Evolutionary conservation across 352 stramenopile species (phyloP), one percentile per base, ranked within the genome.

Genomic region (Globisporangium splendens): DNA sequence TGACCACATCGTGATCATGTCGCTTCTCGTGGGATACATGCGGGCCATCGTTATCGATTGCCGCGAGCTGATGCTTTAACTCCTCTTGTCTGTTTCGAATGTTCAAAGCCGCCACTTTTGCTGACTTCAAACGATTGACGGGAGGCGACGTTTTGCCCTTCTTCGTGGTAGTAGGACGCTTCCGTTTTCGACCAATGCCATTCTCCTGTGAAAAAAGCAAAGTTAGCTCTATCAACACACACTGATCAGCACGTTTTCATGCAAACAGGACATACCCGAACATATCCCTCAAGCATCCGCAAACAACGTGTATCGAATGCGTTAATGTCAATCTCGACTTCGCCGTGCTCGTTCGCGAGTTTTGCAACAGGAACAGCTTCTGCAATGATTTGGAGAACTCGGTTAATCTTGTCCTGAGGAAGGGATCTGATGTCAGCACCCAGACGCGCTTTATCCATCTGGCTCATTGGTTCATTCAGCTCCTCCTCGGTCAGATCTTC

Each of bases 301-400:
- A 96, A 72, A 67, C 84, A 93, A 31, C 85, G 67, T 2, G 86
- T 94, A 54, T 94, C 84, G 62, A 96, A 93, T 55, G 83, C 81
- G 59, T 93, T 93, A 67, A 96, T 91, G 50, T 96, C 86, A 73
- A 96, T 83, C 70, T 96, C 86, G 56, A 96, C 79, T 81, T 94
- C 86, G 49, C 90, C 79, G 50, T 89, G 84, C 58, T 91, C 84
- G 52, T 94, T 91, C 11, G 82, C 82, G 38, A 94, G 67, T 31
- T 90, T 92, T 15, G 83, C 77, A 42, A 94, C 78, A n/a, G 84
- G 86, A 56, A 95, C 80, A 35, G 84, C 83, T 59, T 96, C 86
- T 5, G 84, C 78, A 62, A 96, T 96, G 49, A 96, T 94, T 60
- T 96, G 86, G 14, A 96, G 77, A 15, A 96, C 83, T 44, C 86